These are phyloP conservation scores for Termitomyces sp. DNA, from an alignment of 768 basidiomycete species.

Conservation along the genomic window DNA sequence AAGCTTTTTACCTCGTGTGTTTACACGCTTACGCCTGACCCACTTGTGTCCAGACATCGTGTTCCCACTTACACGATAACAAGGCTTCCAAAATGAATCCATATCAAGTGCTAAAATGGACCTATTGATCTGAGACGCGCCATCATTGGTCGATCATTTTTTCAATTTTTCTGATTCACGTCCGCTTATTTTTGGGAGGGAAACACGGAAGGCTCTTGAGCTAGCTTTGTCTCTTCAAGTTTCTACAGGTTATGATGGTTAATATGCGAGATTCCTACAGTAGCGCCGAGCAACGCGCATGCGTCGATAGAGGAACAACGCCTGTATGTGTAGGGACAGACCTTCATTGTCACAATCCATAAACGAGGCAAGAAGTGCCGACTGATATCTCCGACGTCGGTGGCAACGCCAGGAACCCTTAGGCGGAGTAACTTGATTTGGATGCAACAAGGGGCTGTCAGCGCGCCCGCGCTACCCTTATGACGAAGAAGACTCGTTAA, in stretches of 20 bases:
- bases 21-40: conserved; percentile 8
- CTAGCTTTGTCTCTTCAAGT: not conserved
- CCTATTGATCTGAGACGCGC: not conserved
- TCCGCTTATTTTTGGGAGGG: not conserved
- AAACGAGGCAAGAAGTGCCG: not conserved
- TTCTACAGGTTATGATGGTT: not conserved
- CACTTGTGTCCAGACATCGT: conserved; percentile 4
- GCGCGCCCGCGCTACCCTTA: conserved; percentile 9
- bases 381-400: conserved; percentile 3
- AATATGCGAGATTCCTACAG: not conserved
- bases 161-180: not conserved
- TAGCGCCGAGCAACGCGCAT: not conserved
- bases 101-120: not conserved
- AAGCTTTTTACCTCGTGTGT: conserved; percentile 5
- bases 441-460: conserved; percentile 2
- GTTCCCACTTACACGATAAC: not conserved
- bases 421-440: not conserved
- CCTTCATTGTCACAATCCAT: not conserved
- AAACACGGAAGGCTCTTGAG: too few relatives aligned
- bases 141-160: not conserved
- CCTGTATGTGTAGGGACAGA: not conserved
- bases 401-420: not conserved
- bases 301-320: not conserved
- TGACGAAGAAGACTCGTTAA: not conserved
- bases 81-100: not conserved